A percentile compares a stretch with the other conserved stretches of the same genome.
These are phyloP conservation scores for Scedosporium apiospermum DNA, from an alignment of 2,329 filamentous ascomycete genomes.

Conservation along the genomic window DNA sequence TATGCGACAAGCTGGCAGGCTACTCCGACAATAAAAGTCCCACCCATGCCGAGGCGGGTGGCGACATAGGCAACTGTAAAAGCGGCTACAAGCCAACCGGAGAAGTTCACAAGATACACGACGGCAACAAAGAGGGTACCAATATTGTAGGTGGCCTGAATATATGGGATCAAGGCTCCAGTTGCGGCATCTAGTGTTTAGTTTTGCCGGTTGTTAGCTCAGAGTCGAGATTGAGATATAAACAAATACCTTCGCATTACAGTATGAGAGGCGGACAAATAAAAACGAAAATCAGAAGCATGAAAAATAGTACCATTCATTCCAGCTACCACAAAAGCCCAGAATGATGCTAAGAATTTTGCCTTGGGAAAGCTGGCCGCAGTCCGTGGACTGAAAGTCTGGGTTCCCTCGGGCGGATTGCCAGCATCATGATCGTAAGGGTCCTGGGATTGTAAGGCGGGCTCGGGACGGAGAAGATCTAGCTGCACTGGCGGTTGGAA, in stretches of 20 bases:
- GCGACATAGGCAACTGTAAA: constrained; percentile 58
- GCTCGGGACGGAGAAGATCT: too few relatives aligned
- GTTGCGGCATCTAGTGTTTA: constrained; percentile 58
- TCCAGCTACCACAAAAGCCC: not conserved
- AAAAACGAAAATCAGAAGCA: too few relatives aligned
- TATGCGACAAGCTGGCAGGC: constrained; percentile 50
- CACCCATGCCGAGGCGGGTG: constrained; percentile 53
- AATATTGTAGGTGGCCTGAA: constrained; percentile 63
- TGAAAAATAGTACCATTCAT: constrained; percentile 1
- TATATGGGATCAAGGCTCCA: constrained; percentile 72
- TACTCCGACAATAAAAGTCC: constrained; percentile 50
- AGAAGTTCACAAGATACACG: constrained; percentile 70
- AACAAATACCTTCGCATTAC: too few relatives aligned
- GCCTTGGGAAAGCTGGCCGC: not conserved
- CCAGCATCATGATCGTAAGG: not conserved
- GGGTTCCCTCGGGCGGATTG: constrained; percentile 1
- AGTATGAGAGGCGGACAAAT: too few relatives aligned
- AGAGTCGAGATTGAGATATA: not conserved
- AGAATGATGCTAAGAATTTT: not conserved
- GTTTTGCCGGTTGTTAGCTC: not conserved
- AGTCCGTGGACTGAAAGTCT: not conserved
- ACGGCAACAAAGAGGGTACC: constrained; percentile 71
- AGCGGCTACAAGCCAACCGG: constrained; percentile 67
- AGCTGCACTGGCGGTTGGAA: not conserved
- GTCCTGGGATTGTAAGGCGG: too few relatives aligned